A percentile compares a stretch with the other conserved stretches of the same genome.
phyloP scores from a whole-genome alignment of 257 asterid species.

The Penstemon newberryi region DNA sequence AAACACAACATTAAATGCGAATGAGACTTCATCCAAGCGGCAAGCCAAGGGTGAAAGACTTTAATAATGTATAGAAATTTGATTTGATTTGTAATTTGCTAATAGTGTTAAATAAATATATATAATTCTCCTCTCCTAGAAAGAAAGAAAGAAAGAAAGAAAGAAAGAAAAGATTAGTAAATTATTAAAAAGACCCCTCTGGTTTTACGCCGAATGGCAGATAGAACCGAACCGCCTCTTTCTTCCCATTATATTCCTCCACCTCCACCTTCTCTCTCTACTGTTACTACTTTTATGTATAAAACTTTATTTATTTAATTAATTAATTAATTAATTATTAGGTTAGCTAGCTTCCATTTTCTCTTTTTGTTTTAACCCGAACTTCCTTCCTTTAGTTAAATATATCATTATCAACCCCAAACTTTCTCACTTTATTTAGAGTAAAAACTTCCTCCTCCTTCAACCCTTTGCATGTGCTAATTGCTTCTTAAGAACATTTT shows the following conservation, averaged over 20 bases:
- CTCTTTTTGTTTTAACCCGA: background rate
- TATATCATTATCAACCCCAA: too few relatives aligned
- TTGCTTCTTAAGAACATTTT: background rate
- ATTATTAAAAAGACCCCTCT: slow-evolving; percentile 42
- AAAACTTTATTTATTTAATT: slow-evolving; percentile 19
- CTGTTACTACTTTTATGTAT: background rate
- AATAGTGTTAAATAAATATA: background rate
- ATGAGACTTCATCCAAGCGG: too few relatives aligned
- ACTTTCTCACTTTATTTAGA: background rate
- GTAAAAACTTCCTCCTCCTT: background rate
- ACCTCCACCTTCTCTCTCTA: slow-evolving; percentile 47
- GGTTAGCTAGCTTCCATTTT: background rate
- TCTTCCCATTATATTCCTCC: slow-evolving; percentile 79
- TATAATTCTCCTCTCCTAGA: background rate
- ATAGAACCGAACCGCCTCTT: slow-evolving; percentile 59
- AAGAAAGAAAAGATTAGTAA: background rate
- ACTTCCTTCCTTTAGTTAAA: background rate
- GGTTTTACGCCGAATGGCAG: slow-evolving; percentile 86
- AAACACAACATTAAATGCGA: too few relatives aligned
- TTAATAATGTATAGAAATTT: background rate
- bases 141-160: background rate
- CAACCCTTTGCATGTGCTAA: background rate
- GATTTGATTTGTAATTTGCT: background rate
- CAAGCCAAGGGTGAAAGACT: slow-evolving; percentile 36
- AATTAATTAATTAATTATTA: background rate